Percentiles rank a stretch among this genome's conserved stretches.
phyloP scores from a whole-genome alignment of 768 basidiomycete species.

The Amylocystis lapponica region DNA sequence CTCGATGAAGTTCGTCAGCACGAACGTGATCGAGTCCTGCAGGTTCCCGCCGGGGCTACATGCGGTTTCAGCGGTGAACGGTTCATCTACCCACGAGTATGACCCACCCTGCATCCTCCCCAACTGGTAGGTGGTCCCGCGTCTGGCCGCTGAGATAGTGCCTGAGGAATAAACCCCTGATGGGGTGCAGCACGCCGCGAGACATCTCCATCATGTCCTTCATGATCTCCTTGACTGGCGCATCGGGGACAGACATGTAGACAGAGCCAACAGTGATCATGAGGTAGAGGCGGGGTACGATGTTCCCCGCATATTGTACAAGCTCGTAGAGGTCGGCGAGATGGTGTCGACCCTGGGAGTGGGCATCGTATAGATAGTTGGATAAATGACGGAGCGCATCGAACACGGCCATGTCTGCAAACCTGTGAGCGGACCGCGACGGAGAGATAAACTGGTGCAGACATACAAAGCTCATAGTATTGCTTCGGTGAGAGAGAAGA shows the following conservation, averaged over 20 bases:
- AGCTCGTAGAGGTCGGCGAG: constrained; percentile 98
- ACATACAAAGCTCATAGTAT: constrained; percentile 93
- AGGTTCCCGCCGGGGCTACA: constrained; percentile 79
- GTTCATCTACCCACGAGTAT: too few relatives aligned
- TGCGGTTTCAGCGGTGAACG: too few relatives aligned
- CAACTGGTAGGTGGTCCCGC: constrained; percentile 90
- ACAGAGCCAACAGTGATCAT: constrained; percentile 99
- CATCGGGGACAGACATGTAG: constrained; percentile 97
- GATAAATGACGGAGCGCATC: constrained; percentile 93
- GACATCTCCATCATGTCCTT: constrained; percentile 99
- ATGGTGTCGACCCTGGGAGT: constrained; percentile 86
- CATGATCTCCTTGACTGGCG: constrained; percentile 99
- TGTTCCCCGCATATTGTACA: constrained; percentile 98
- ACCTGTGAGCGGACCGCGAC: neutral
- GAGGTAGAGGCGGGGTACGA: constrained; percentile 89
- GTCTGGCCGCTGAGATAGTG: constrained; percentile 98
- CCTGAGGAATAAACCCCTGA: constrained; percentile 88
- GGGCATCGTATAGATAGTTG: constrained; percentile 95
- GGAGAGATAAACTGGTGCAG: neutral
- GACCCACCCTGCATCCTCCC: constrained; percentile 71
- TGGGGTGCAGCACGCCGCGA: constrained; percentile 94
- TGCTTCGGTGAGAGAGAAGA: constrained; percentile 93
- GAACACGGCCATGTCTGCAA: constrained; percentile 96
- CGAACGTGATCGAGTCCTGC: constrained; percentile 93
- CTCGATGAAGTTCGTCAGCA: constrained; percentile 97